These are phyloP conservation scores for Botrytis fragariae DNA, from an alignment of 2,329 filamentous ascomycete genomes.

Conservation along the genomic window DNA sequence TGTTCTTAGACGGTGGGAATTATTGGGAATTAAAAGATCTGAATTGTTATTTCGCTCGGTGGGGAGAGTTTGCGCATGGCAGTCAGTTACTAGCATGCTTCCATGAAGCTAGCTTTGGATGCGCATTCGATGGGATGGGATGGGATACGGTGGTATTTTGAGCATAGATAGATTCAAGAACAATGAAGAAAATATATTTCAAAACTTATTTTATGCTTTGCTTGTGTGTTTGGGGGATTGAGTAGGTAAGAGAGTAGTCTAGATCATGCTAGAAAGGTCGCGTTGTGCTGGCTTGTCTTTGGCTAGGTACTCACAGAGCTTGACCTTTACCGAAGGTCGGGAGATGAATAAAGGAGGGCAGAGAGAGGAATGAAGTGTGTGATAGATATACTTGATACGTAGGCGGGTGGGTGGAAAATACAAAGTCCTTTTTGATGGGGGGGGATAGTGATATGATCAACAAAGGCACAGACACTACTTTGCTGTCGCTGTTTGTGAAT, in stretches of 20 bases:
- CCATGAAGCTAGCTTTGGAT: background rate
- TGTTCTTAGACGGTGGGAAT: background rate
- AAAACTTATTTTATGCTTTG: background rate
- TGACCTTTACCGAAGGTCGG: background rate
- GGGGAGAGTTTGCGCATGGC: background rate
- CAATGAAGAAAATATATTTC: background rate
- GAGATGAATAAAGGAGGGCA: background rate
- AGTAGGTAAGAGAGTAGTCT: background rate
- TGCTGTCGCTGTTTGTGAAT: no score
- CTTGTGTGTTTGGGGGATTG: background rate
- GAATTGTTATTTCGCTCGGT: background rate
- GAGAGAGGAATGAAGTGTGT: background rate
- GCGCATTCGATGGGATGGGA: background rate
- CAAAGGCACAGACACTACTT: no score
- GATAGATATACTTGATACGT: no score
- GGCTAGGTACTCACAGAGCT: background rate
- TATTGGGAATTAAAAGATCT: background rate
- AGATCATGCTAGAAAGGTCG: background rate
- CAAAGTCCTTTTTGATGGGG: background rate
- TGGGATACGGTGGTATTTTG: background rate
- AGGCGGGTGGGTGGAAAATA: background rate
- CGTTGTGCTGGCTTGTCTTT: background rate
- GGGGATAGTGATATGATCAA: no score
- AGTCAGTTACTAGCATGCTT: background rate
- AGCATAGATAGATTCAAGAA: constrained; percentile 2